A percentile compares a stretch with the other conserved stretches of the same genome.
Conservation (phyloP, 2,329 filamentous ascomycete species). For the Escovopsis sp. region DNA sequence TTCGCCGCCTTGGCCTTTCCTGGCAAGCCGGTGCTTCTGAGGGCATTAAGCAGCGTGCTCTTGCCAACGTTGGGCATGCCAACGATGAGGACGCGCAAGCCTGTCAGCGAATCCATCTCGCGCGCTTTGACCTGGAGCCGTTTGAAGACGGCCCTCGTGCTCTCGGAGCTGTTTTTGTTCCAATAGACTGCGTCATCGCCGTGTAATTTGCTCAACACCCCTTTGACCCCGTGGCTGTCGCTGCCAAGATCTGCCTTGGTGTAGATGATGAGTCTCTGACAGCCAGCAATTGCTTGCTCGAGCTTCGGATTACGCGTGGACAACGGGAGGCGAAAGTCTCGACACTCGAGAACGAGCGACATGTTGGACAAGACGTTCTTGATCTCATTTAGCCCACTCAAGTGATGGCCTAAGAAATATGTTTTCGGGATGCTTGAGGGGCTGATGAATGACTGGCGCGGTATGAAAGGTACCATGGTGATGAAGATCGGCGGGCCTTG, state of each 20-base stretch:
- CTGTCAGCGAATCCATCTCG: slow-evolving; percentile 47
- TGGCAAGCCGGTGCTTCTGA: slow-evolving; percentile 50
- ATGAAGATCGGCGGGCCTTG: background rate
- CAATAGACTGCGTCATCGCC: slow-evolving; percentile 29
- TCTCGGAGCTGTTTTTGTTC: slow-evolving; percentile 19
- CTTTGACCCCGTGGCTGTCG: slow-evolving; percentile 16
- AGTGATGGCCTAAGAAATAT: slow-evolving; percentile 92
- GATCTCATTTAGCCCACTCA: slow-evolving; percentile 68
- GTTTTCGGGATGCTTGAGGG: slow-evolving; percentile 66
- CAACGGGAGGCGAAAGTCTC: slow-evolving; percentile 81
- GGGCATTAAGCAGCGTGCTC: slow-evolving; percentile 78
- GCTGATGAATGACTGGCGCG: slow-evolving; percentile 57
- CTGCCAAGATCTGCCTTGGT: slow-evolving; percentile 70
- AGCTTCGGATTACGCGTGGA: slow-evolving; percentile 85
- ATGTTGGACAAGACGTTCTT: slow-evolving; percentile 65
- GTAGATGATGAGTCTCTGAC: slow-evolving; percentile 70
- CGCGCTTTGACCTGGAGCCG: slow-evolving; percentile 19
- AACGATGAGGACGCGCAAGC: slow-evolving; percentile 74
- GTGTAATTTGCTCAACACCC: slow-evolving; percentile 19
- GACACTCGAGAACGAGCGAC: slow-evolving; percentile 83
- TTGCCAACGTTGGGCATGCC: slow-evolving; percentile 98
- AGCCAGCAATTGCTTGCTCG: slow-evolving; percentile 59
- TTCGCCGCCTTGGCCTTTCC: slow-evolving; percentile 52
- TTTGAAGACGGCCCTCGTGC: slow-evolving; percentile 25
- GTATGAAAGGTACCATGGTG: slow-evolving; percentile 41